Evolutionary conservation across 176 grass and related monocot genomes (phyloP), one percentile per base, ranked within the genome.

Genomic region (Phoenix dactylifera): DNA sequence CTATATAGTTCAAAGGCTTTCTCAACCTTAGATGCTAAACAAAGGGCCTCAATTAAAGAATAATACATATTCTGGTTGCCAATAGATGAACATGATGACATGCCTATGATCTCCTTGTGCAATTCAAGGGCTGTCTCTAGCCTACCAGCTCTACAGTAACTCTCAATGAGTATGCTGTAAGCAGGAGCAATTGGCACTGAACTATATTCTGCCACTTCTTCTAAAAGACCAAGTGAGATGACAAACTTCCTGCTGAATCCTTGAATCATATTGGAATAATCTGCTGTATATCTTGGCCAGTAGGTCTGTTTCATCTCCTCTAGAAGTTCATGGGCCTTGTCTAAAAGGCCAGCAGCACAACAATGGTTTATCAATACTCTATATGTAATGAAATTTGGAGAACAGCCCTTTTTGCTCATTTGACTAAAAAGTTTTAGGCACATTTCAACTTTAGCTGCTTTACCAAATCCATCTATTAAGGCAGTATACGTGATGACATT

Each of bases 401-500:
- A 63, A 83, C 93, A 98, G 29, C 87, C 79, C 66, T 80, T 75
- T 68, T 50, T 63, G 52, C 50, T 72, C 93, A 92, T 98, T 86
- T 92, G 76, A 49, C 63, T 63, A 80, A 98, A 92, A 68, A 98
- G 67, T 29, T 92, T 62, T 60, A 98, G 78, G 74, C 84, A 71
- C 32, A 32, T 18, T 54, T 92, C 70, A 63, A 83, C 55, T 66
- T 89, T 80, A 76, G 76, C 82, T 80, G 67, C 73, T 86, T 92
- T 92, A 65, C 84, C 87, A 54, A 89, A 80, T 76, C 93, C 93
- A 73, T 92, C 76, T 85, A 92, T 92, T 23, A 98, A 68, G 66
- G 84, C 78, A 49, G 93, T 98, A 69, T 98, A 98, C 50, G 93
- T 92, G 77, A 92, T 66, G 71, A 89, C 93, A 79, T 98, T 98